Evolutionary conservation across 148 eudicot species (phyloP).

Genomic region (Fallopia convolvulus): DNA sequence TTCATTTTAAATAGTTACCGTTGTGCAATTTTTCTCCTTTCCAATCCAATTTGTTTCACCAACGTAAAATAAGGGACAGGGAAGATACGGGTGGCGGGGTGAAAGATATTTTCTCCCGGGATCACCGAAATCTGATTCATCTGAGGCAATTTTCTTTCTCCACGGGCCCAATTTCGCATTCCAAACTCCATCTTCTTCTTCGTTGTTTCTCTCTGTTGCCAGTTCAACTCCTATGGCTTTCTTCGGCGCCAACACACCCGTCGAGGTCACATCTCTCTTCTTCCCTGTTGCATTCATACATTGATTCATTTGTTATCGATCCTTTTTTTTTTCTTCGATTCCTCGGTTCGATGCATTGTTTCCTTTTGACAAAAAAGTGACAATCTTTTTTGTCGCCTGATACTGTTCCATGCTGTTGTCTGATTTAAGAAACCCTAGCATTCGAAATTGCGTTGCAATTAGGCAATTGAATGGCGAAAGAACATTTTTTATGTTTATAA

Average conservation of each 20-base stretch:
- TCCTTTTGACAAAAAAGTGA: not conserved
- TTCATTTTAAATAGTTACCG: too few species aligned
- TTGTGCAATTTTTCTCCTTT: too few species aligned
- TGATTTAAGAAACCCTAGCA: not conserved
- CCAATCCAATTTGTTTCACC: not conserved
- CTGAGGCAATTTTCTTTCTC: not conserved
- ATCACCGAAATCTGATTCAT: not conserved
- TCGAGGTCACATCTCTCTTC: not conserved
- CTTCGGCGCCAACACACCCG: conserved; percentile 1
- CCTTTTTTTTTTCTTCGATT: not conserved
- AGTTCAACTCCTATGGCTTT: not conserved
- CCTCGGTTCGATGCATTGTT: not conserved
- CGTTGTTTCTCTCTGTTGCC: not conserved
- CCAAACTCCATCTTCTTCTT: not conserved
- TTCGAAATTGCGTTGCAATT: not conserved
- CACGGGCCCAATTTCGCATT: not conserved
- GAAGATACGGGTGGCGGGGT: not conserved
- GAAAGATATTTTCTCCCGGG: not conserved
- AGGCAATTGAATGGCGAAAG: not conserved
- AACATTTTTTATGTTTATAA: not conserved
- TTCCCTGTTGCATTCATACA: not conserved
- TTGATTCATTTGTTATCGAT: not conserved
- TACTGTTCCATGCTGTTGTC: not conserved
- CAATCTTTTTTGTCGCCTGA: not conserved
- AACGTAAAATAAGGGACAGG: not conserved